These are phyloP conservation scores for Phalaenopsis aphrodite DNA, from an alignment of 106 monocot species.

Conservation along the genomic window DNA sequence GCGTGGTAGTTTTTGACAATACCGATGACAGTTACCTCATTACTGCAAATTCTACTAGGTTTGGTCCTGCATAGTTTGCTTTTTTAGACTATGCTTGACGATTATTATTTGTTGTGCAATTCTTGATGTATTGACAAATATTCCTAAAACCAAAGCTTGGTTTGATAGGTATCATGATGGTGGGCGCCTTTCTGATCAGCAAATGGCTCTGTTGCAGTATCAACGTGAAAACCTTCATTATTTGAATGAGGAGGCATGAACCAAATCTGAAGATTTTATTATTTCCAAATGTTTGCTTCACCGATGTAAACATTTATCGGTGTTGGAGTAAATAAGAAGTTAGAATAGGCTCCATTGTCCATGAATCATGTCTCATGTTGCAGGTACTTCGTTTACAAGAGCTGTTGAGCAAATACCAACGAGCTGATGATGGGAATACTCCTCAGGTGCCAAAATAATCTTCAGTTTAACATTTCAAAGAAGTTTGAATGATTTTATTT, in stretches of 20 bases:
- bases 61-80: background rate
- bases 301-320: background rate
- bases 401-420: constrained; percentile 86
- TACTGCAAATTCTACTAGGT: background rate
- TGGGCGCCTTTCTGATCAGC: constrained; percentile 86
- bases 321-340: background rate
- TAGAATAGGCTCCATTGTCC: background rate
- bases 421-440: constrained; percentile 83
- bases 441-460: constrained; percentile 55
- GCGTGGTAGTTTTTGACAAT: background rate
- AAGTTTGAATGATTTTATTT: background rate
- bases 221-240: constrained; percentile 93
- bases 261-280: background rate
- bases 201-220: constrained; percentile 95
- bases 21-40: background rate
- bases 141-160: background rate
- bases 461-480: background rate
- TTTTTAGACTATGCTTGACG: background rate
- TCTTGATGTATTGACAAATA: background rate
- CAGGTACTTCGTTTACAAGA: constrained; percentile 95
- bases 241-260: constrained; percentile 84
- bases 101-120: background rate
- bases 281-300: background rate
- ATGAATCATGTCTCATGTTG: constrained; percentile 12
- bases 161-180: constrained; percentile 71